Evolutionary conservation across 2,329 filamentous ascomycete species (phyloP), one percentile per base, ranked within the genome.

Genomic region (Beauveria australis): DNA sequence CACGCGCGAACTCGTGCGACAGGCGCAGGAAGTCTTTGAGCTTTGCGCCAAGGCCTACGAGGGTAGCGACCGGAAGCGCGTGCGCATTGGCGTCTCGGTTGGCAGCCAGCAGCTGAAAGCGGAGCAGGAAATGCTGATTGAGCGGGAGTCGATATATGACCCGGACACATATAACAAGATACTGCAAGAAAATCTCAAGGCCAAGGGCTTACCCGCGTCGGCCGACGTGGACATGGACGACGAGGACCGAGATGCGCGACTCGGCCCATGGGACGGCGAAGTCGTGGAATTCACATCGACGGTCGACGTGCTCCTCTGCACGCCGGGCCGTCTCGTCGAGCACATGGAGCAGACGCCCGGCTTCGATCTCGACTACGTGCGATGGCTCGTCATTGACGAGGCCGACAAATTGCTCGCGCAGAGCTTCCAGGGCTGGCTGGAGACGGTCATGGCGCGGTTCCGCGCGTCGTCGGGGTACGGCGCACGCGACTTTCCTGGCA

Each of bases 301-400:
- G 66, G 85, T 96, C 3, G 92, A 97, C 71, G 83, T 97, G 40
- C 80, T 99, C 28, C 89, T 97, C 55, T 94, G 91, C 71, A 97
- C 93, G 0, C 93, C 93, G 0, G 94, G 94, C 62, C 85, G 93
- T 64, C 82, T 97, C 1, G 91, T 97, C 4, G 93, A 97, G 67
- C 93, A 97, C 72, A 81, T 97, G 55, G 87, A 88, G 64, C 86
- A 87, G 62, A 97, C 93, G 0, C 84, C 85, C 3, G 92, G 91
- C 0, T 97, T 97, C 71, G 84, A 81, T 0, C 78, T 97, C 24
- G 83, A 89, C 61, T 81, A 89, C 69, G 79, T 97, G 5, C 84
- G 89, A 63, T 97, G 92, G 92, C 79, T 97, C 0, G 84, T 97
- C 3, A 89, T 97, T 51, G 93, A 97, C 68, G 93, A 97, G 74